Base-by-base conservation (phyloP, 805 yeast genomes). In the Candida xiaguanensis region DNA sequence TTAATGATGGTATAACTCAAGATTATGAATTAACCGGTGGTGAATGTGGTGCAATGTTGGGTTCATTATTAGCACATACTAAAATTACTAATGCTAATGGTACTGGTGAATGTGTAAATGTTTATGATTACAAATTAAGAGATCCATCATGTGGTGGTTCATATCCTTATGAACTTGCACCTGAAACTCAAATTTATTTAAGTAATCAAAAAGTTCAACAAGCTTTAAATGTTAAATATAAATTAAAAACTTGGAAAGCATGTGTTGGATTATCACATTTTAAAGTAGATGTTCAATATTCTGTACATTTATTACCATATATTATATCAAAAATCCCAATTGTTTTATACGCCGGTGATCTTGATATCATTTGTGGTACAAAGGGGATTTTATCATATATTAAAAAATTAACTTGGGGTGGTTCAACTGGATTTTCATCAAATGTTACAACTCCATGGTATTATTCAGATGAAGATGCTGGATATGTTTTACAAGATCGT, bases 141-240 rank as follows among this genome's bases (percentile, higher is more conserved):
- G 96, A 70, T 50, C 97, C 98, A 0, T 63, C 84, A 0, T 93
- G 99, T 63, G 98, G 98, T 6, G 70, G 77, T 76, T 82, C 84
- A 58, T 93, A 98, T 97, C 99, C 99, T 0, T 73, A 74, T n/a
- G 80, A 72, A 41, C 80, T 72, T 42, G 65, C 83, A 43, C 61
- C 53, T 1, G 39, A 53, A 18, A 77, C 82, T n/a, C 63, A 67
- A 0, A 67, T 70, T 4, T 85, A 80, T 48, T 67, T 85, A 42
- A 64, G 68, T 23, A 44, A 56, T 2, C 59, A 62, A 3, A 64
- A 61, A 2, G 84, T 80, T 5, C 70, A 68, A 53, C 43, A 54
- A 14, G 70, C 76, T 9, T 63, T 85, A 51, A 77, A 85, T 58
- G 65, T 63, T 46, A 63, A 69, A 34, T 55, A 54, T 34, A 48